Percentiles rank a stretch among this genome's conserved stretches.
These are phyloP conservation scores for Verticillium klebahnii DNA, from an alignment of 2,329 filamentous ascomycete genomes.

Conservation along the genomic window DNA sequence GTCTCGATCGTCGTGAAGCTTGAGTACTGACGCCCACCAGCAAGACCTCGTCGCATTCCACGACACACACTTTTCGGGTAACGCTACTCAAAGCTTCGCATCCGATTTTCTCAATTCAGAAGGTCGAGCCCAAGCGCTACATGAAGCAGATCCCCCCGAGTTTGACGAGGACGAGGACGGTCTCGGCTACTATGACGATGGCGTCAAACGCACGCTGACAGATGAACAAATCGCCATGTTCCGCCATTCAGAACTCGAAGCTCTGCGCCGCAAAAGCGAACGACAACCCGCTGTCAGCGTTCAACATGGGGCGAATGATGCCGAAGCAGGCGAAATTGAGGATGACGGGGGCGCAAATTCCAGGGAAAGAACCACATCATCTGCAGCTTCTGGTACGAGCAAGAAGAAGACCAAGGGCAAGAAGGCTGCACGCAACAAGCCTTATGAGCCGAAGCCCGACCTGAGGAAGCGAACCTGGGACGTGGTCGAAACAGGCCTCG, in stretches of 20 bases:
- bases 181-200: constrained; percentile 82
- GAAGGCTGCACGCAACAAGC: constrained; percentile 30
- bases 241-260: constrained; percentile 79
- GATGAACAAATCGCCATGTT: constrained; percentile 90
- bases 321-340: constrained; percentile 26
- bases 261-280: constrained; percentile 49
- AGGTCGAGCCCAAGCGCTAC: background rate
- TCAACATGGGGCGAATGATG: background rate
- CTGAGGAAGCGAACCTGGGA: constrained; percentile 65
- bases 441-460: constrained; percentile 51
- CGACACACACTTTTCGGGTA: constrained; percentile 51
- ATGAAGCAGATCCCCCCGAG: constrained; percentile 5
- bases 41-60: constrained; percentile 57
- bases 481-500: constrained; percentile 56
- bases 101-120: constrained; percentile 36
- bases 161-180: constrained; percentile 55
- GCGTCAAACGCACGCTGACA: constrained; percentile 82
- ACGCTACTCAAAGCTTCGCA: constrained; percentile 41
- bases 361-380: background rate
- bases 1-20: background rate
- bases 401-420: constrained; percentile 35
- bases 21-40: constrained; percentile 30
- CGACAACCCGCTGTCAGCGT: constrained; percentile 22
- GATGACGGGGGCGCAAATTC: constrained; percentile 16
- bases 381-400: constrained; percentile 3